Conservation (phyloP, 257 asterid species). For the Cordia subcordata region DNA sequence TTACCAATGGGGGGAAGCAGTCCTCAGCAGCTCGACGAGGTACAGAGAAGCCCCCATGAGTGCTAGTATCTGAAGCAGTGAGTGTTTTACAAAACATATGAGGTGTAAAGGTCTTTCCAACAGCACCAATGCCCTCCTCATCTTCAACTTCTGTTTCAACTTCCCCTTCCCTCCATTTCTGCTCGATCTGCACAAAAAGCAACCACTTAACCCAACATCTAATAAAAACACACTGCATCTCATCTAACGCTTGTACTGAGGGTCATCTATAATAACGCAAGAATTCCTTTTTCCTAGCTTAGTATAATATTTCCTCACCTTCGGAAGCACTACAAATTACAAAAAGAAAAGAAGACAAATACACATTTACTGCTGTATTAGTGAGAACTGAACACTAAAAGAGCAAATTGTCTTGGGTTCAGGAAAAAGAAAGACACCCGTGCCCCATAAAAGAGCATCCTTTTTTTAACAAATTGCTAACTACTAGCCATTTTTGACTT, state of each 20-base stretch:
- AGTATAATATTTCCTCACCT: neutral
- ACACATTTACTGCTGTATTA: no score
- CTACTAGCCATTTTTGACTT: neutral
- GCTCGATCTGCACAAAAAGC: constrained; percentile 34
- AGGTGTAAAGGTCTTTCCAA: constrained; percentile 59
- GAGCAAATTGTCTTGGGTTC: neutral
- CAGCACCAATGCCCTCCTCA: constrained; percentile 42
- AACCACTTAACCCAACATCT: neutral
- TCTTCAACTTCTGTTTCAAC: constrained; percentile 51
- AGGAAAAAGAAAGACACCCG: neutral
- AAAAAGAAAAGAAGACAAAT: no score
- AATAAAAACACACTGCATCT: constrained; percentile 1
- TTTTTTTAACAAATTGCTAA: neutral
- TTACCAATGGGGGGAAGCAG: constrained; percentile 95
- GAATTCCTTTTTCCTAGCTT: neutral
- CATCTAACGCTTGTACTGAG: neutral
- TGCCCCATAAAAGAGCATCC: no score
- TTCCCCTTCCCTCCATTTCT: constrained; percentile 65
- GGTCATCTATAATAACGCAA: no score
- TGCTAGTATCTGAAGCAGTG: constrained; percentile 97
- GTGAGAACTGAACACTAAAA: no score
- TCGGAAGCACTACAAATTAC: neutral
- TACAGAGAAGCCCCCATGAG: constrained; percentile 97
- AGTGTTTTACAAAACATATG: constrained; percentile 97
- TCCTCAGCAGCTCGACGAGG: constrained; percentile 99